Percentiles rank a stretch among this genome's conserved stretches.
Conservation (phyloP, 768 basidiomycete genomes). For the Pisolithus tinctorius region DNA sequence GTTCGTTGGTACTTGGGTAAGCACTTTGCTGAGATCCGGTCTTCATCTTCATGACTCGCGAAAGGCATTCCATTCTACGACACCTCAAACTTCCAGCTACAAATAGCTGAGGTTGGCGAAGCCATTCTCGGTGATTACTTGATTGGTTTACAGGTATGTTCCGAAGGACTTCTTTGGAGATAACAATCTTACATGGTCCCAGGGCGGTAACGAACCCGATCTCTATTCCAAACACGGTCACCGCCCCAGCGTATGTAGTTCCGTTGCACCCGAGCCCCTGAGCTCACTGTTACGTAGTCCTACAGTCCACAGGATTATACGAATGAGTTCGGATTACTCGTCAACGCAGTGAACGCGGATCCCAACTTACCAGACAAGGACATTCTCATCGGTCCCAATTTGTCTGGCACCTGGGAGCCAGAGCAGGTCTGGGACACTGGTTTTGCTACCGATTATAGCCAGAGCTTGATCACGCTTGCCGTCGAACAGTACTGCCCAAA, state of each 20-base stretch:
- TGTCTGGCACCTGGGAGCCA: slow-evolving; percentile 50
- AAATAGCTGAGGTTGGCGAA: slow-evolving; percentile 53
- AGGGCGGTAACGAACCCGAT: slow-evolving; percentile 77
- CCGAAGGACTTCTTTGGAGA: not conserved
- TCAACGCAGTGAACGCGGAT: slow-evolving; percentile 36
- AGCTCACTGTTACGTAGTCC: slow-evolving; percentile 12
- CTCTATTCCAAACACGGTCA: slow-evolving; percentile 47
- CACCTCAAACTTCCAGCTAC: slow-evolving; percentile 43
- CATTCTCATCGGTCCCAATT: slow-evolving; percentile 56
- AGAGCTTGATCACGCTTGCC: slow-evolving; percentile 37
- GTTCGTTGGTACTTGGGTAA: slow-evolving; percentile 61
- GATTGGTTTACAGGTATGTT: slow-evolving; percentile 41
- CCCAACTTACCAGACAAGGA: slow-evolving; percentile 32
- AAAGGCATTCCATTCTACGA: slow-evolving; percentile 61
- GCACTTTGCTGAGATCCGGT: not conserved
- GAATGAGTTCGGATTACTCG: slow-evolving; percentile 43
- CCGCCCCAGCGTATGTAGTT: slow-evolving; percentile 15
- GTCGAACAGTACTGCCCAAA: slow-evolving; percentile 44
- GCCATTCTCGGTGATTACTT: slow-evolving; percentile 57
- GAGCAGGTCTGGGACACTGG: slow-evolving; percentile 48
- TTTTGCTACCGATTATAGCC: slow-evolving; percentile 38
- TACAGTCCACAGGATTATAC: slow-evolving; percentile 37
- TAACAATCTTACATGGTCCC: slow-evolving; percentile 12
- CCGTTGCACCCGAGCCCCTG: no score
- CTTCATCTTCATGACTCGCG: slow-evolving; percentile 12